Evolutionary conservation across 176 grass and related monocot species (phyloP).

Genomic region (Areca catechu): DNA sequence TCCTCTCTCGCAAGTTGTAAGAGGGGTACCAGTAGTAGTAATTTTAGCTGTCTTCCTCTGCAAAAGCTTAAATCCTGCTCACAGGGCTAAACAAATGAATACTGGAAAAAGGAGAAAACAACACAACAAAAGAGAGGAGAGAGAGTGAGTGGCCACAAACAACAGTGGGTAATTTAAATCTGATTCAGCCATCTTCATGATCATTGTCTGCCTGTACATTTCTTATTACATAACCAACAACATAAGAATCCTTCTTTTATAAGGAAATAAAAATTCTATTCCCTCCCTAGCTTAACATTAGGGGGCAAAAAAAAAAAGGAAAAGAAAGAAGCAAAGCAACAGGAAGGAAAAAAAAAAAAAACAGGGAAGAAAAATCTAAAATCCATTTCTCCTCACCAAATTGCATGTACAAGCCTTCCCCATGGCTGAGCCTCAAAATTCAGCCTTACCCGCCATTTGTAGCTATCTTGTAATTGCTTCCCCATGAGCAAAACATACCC

Average conservation of each 20-base stretch:
- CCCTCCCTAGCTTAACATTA: not conserved
- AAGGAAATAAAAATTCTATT: not conserved
- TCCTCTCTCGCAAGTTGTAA: not conserved
- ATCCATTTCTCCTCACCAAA: conserved; percentile 11
- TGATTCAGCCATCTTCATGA: not conserved
- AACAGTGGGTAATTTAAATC: conserved; percentile 1
- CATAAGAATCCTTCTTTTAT: not conserved
- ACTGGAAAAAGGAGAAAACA: conserved; percentile 2
- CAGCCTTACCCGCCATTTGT: conserved; percentile 5
- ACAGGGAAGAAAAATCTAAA: not conserved
- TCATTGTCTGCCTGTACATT: not conserved
- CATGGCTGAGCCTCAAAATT: conserved; percentile 13
- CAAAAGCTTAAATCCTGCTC: not conserved
- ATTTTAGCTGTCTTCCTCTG: not conserved
- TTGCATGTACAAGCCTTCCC: not conserved
- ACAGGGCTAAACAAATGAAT: not conserved
- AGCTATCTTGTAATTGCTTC: not conserved
- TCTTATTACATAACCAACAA: conserved; percentile 5
- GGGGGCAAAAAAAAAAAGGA: not conserved
- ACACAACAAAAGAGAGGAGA: not conserved
- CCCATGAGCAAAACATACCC: not conserved
- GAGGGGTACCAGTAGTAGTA: not conserved
- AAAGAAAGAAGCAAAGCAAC: not conserved
- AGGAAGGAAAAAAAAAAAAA: not conserved
- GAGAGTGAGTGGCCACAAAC: not conserved